These are phyloP conservation scores for Oryza rufipogon DNA, from an alignment of 176 grass and related monocot genomes.

Conservation along the genomic window DNA sequence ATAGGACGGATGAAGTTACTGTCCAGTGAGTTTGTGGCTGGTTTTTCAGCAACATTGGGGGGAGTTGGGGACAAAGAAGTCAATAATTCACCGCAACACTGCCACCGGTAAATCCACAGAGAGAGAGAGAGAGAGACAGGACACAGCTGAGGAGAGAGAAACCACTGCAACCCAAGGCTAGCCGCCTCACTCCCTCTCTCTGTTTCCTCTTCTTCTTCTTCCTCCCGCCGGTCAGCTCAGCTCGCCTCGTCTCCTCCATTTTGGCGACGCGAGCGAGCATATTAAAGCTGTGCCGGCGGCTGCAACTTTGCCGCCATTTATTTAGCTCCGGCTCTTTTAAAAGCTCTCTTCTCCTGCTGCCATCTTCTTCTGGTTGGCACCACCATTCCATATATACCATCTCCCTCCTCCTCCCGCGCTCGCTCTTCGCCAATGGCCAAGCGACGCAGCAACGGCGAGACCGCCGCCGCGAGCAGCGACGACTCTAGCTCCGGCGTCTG, in stretches of 20 bases:
- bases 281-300: background rate
- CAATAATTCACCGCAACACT: background rate
- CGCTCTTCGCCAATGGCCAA: constrained; percentile 33
- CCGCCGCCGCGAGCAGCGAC: background rate
- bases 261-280: background rate
- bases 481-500: background rate
- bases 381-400: too few relatives aligned
- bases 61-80: too few relatives aligned
- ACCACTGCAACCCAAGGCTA: too few relatives aligned
- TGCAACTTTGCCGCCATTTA: background rate
- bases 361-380: background rate
- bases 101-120: background rate
- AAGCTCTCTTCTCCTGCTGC: background rate
- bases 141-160: too few relatives aligned
- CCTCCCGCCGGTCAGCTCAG: background rate
- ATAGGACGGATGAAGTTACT: too few relatives aligned
- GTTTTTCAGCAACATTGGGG: too few relatives aligned
- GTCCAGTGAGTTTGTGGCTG: too few relatives aligned
- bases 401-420: too few relatives aligned
- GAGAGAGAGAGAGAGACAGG: background rate
- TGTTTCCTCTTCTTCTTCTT: background rate
- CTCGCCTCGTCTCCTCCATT: background rate
- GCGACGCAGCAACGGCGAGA: constrained; percentile 1
- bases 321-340: background rate
- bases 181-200: background rate